A percentile compares a stretch with the other conserved stretches of the same genome.
These are phyloP conservation scores for Penicillium egyptiacum DNA, from an alignment of 495 filamentous ascomycete species.

Conservation along the genomic window DNA sequence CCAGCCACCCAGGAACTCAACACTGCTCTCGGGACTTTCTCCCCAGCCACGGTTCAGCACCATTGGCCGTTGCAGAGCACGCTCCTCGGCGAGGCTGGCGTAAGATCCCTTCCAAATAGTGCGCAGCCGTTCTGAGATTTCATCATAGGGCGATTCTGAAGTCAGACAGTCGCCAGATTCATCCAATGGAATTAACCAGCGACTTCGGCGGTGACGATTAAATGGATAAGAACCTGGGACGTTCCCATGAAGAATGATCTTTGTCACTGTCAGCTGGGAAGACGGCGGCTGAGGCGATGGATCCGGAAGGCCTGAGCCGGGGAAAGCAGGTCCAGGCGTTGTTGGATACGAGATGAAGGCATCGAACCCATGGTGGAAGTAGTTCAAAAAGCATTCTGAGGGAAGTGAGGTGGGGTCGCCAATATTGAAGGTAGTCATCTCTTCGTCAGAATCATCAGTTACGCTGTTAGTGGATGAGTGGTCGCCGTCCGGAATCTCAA, in stretches of 20 bases:
- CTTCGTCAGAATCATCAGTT: slow-evolving; percentile 77
- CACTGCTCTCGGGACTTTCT: slow-evolving; percentile 86
- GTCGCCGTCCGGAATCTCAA: slow-evolving; percentile 66
- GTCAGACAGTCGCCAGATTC: slow-evolving; percentile 42
- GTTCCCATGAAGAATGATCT: slow-evolving; percentile 88
- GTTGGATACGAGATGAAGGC: slow-evolving; percentile 82
- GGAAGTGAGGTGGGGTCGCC: slow-evolving; percentile 44
- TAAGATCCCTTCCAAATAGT: slow-evolving; percentile 72
- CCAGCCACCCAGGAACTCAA: slow-evolving; percentile 87
- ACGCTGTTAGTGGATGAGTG: slow-evolving; percentile 74
- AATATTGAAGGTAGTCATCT: slow-evolving; percentile 33
- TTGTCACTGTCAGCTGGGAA: slow-evolving; percentile 75
- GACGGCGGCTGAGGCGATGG: slow-evolving; percentile 42
- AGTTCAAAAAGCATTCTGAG: slow-evolving; percentile 90
- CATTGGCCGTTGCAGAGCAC: slow-evolving; percentile 72
- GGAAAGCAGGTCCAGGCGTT: slow-evolving; percentile 64
- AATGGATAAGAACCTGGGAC: slow-evolving; percentile 95
- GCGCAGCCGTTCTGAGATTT: slow-evolving; percentile 63
- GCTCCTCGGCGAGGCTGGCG: slow-evolving; percentile 58
- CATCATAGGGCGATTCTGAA: slow-evolving; percentile 76
- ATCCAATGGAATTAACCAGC: slow-evolving; percentile 74
- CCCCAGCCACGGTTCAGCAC: slow-evolving; percentile 87
- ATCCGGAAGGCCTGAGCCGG: slow-evolving; percentile 40
- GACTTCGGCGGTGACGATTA: slow-evolving; percentile 85
- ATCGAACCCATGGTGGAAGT: slow-evolving; percentile 93